Evolutionary conservation across 2,329 filamentous ascomycete genomes (phyloP), one percentile per base, ranked within the genome.

Genomic region (Nannizzia gypsea): DNA sequence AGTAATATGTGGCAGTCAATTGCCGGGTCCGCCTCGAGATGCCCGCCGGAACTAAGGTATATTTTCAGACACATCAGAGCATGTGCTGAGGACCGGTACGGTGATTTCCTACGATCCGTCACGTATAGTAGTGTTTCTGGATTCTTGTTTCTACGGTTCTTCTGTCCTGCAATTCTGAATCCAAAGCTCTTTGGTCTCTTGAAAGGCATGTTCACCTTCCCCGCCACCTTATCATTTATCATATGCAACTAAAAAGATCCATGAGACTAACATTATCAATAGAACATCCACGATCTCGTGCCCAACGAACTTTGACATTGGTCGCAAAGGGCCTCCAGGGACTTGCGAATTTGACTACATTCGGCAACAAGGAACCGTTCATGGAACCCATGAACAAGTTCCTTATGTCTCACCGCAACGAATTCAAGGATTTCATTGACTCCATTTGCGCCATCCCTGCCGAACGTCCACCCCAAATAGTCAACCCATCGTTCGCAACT

Each of bases 381-480:
- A 96, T 97, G 91, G 91, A 96, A 74, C 90, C 90, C 0, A 97
- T 97, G 92, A 97, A 96, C 69, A 83, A 82, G 48, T 96, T 96
- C 67, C 77, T 97, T 54, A 81, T 80, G 6, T 79, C 83, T 1
- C 86, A 95, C 68, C 83, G 90, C 20, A 81, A 86, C 66, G 83
- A 88, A 42, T 90, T 96, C 73, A 95, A 91, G 71, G 82, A 86
- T 54, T 96, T 91, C 67, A 87, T 96, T 62, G 91, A 97, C 69
- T 80, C 84, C 31, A 83, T 96, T 54, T 96, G 92, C 75, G 83
- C 86, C 6, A 89, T 96, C 58, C 86, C 89, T 1, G 82, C 86
- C 2, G 86, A 90, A 54, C 81, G 83, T 56, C 80, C 79, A n/a
- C 77, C 80, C 50, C 78, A 83, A 42, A 77, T 83, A 6, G 80